Conservation (phyloP, 2,329 filamentous ascomycete genomes). For the Cadophora luteo-olivacea region DNA sequence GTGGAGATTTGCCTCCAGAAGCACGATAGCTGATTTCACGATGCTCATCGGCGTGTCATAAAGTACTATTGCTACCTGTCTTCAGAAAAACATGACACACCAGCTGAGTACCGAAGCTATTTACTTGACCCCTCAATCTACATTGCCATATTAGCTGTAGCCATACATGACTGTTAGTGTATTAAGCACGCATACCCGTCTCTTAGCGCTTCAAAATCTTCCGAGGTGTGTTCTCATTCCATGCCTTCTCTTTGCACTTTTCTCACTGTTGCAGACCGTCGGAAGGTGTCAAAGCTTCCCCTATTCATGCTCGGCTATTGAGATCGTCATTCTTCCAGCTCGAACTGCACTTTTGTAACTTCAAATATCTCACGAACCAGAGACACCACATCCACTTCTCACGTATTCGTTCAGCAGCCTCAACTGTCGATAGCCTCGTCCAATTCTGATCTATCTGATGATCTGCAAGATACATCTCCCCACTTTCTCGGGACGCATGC, state of each 20-base stretch:
- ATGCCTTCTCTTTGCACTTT: not conserved
- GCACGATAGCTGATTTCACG: not conserved
- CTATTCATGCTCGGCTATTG: not conserved
- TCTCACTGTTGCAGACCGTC: not conserved
- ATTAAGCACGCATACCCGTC: conserved; percentile 7
- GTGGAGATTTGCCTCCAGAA: not conserved
- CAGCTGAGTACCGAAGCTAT: conserved; percentile 2
- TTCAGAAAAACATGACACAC: not conserved
- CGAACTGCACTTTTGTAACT: conserved; percentile 2
- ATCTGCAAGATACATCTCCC: conserved; percentile 5
- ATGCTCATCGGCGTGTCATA: not conserved
- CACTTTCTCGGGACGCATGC: not conserved
- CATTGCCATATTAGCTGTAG: not conserved
- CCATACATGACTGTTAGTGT: not conserved
- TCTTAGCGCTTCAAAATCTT: not conserved
- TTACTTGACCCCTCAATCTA: not conserved
- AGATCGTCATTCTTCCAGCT: conserved; percentile 11
- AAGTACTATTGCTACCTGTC: not conserved
- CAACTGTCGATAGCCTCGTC: not conserved
- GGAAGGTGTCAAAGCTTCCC: not conserved
- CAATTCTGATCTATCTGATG: conserved; percentile 1
- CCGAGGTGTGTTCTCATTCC: conserved; percentile 6
- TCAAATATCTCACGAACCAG: not conserved
- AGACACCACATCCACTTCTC: conserved; percentile 3
- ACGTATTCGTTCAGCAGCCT: not conserved